Evolutionary conservation across 768 basidiomycete species (phyloP), one percentile per base, ranked within the genome.

Genomic region (Chlorophyllum brunneum): DNA sequence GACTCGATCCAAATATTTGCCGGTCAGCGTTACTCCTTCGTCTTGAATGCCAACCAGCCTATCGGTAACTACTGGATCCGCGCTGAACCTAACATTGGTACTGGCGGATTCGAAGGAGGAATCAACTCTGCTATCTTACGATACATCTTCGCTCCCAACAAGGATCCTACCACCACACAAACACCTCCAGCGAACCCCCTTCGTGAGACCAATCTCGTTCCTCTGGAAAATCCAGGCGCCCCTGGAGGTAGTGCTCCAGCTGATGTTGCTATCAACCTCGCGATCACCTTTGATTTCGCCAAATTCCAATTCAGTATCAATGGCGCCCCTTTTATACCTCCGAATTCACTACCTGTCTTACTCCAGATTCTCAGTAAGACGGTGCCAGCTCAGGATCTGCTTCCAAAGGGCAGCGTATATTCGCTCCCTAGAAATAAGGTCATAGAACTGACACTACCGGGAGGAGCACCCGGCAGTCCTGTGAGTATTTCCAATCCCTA

Each of bases 71-170:
- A 79, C 56, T 79, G 75, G 74, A 66, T 74, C 40, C 65, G 71
- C 6, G 67, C 70, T 0, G 56, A 67, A 6, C 70, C 72, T 5
- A 70, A 68, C 37, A 2, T 49, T 1, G 66, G 5, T 71, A 36
- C 59, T n/a, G 26, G 43, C 22, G 54, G 44, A 3, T 63, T 61
- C 41, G 55, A 13, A 7, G 59, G 60, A 15, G 80, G 79, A 16
- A 56, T 77, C 22, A 83, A 80, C 61, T 79, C 76, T 9, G 83
- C 78, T 1, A 79, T 82, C 41, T 63, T 81, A 6, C 72, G 76
- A 10, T 82, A 82, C 59, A 53, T 33, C 9, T 76, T 76, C 15
- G 78, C 76, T 0, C 54, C 66, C 1, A 43, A 38, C 9, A 54
- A 46, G 0, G 69, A 80, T 31, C 79, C 80, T 0, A 72, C 67